A percentile compares a stretch with the other conserved stretches of the same genome.
phyloP scores from a whole-genome alignment of 345 rosid species.

The Brassica rapa region DNA sequence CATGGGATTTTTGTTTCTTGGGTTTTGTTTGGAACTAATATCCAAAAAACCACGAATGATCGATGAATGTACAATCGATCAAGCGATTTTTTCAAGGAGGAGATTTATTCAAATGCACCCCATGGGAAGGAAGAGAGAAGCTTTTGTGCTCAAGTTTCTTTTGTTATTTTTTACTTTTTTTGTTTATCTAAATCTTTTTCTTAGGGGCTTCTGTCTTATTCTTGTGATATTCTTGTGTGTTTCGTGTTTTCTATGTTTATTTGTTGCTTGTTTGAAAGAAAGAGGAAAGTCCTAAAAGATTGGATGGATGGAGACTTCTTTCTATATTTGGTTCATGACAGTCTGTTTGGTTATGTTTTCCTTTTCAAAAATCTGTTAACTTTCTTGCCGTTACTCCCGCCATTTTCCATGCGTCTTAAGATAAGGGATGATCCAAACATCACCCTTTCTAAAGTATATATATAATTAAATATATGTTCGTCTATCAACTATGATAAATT shows the following conservation, averaged over 20 bases:
- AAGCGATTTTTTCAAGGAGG: constrained; percentile 32
- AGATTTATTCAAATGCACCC: constrained; percentile 39
- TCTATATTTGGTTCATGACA: constrained; percentile 22
- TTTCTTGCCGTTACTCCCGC: constrained; percentile 21
- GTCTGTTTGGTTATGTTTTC: not conserved
- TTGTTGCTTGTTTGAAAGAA: constrained; percentile 22
- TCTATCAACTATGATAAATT: not conserved
- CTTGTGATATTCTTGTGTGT: constrained; percentile 19
- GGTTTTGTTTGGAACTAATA: not conserved
- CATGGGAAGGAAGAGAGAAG: constrained; percentile 47
- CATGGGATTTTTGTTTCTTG: constrained; percentile 43
- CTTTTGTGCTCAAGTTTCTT: constrained; percentile 22
- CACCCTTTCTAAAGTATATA: not conserved
- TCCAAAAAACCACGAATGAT: constrained; percentile 23
- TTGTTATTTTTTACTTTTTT: not conserved
- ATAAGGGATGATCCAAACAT: not conserved
- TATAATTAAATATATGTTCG: not conserved
- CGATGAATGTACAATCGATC: constrained; percentile 28
- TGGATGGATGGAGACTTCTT: constrained; percentile 31
- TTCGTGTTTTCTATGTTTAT: constrained; percentile 33
- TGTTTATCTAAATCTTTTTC: not conserved
- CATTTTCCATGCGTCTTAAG: not conserved
- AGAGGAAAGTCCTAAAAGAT: constrained; percentile 34
- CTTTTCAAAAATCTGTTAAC: not conserved
- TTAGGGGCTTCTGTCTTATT: constrained; percentile 16